Conservation (phyloP, 2,329 filamentous ascomycete genomes). For the Xylaria sp. region DNA sequence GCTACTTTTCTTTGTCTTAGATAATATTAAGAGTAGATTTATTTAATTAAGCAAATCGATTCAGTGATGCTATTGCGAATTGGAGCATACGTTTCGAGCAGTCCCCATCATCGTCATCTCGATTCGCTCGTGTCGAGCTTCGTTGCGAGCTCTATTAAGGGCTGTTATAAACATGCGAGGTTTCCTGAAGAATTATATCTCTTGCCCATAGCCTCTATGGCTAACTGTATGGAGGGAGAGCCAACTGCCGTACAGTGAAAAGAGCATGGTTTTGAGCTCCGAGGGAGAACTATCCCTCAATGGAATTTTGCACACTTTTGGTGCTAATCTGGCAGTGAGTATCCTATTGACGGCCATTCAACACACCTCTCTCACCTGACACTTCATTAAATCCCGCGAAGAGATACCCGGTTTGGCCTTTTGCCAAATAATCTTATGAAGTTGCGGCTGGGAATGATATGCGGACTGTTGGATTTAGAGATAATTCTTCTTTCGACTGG, state of each 20-base stretch:
- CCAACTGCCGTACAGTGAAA: neutral
- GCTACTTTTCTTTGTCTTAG: neutral
- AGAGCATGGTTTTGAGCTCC: conserved; percentile 29
- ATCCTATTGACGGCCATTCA: conserved; percentile 28
- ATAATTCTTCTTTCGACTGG: conserved; percentile 94
- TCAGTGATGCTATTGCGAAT: neutral
- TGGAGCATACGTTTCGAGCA: conserved; percentile 5
- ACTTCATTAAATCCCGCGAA: conserved; percentile 40
- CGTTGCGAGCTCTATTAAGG: neutral
- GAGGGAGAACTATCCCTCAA: conserved; percentile 26
- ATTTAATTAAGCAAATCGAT: neutral
- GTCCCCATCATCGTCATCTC: neutral
- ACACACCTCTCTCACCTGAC: conserved; percentile 40
- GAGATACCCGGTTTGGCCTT: conserved; percentile 40
- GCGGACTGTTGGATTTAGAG: conserved; percentile 63
- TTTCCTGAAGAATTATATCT: neutral
- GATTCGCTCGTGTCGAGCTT: neutral
- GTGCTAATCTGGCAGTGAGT: conserved; percentile 31
- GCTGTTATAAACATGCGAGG: neutral
- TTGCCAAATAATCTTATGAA: conserved; percentile 42
- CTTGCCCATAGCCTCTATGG: neutral
- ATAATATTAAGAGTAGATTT: neutral
- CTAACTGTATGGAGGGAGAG: neutral
- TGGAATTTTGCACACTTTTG: conserved; percentile 37
- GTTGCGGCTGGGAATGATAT: neutral